Percentiles rank a stretch among this genome's conserved stretches.
These are phyloP conservation scores for Erodium chrysanthum DNA, from an alignment of 441 rosid genomes.

Conservation along the genomic window DNA sequence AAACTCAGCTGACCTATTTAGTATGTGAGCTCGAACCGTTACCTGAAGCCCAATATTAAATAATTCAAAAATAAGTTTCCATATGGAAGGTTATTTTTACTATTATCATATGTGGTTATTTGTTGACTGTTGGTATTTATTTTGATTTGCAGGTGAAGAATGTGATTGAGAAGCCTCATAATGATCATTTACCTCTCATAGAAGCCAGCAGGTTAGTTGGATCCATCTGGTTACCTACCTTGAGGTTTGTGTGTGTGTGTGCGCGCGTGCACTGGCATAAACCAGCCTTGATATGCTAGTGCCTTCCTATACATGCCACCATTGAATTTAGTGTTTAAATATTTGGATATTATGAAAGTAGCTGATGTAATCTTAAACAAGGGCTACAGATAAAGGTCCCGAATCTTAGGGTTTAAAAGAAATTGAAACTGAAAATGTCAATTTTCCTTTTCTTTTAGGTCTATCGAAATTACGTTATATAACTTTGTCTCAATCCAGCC, in stretches of 20 bases:
- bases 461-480: not conserved
- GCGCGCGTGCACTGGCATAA: not conserved
- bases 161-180: slow-evolving; percentile 91
- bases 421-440: not conserved
- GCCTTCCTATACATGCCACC: not conserved
- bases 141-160: slow-evolving; percentile 59
- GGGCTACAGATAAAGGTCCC: not conserved
- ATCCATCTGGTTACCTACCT: not conserved
- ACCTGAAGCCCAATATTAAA: not conserved
- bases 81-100: not conserved
- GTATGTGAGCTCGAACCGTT: not conserved
- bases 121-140: not conserved
- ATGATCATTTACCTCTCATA: slow-evolving; percentile 77
- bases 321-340: not conserved
- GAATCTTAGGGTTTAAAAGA: not conserved
- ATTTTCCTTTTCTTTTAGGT: slow-evolving; percentile 1
- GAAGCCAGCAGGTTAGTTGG: slow-evolving; percentile 82
- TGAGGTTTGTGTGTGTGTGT: not conserved
- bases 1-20: not conserved
- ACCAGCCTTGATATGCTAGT: not conserved
- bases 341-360: not conserved
- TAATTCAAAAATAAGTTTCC: not conserved
- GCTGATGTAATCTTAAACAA: not conserved
- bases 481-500: not conserved
- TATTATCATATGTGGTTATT: not conserved